These are phyloP conservation scores for Candida sp. DNA, from an alignment of 1,139 yeast species.

Conservation along the genomic window DNA sequence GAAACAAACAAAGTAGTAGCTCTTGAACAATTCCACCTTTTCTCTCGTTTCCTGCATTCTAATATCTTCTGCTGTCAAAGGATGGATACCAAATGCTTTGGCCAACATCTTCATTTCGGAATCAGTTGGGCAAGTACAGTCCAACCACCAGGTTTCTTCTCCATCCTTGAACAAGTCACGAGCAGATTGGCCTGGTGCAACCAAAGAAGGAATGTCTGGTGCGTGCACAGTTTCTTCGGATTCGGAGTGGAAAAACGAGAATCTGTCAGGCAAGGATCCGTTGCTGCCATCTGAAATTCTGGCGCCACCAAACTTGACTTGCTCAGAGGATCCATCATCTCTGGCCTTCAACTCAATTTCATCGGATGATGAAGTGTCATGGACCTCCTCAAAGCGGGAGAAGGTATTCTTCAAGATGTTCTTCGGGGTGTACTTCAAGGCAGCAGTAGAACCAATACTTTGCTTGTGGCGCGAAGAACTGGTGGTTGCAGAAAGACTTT, in stretches of 20 bases:
- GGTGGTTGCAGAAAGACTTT: slow-evolving; percentile 12
- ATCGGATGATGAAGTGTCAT: slow-evolving; percentile 12
- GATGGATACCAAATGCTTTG: slow-evolving; percentile 82
- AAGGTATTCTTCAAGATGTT: slow-evolving; percentile 27
- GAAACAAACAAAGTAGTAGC: slow-evolving; percentile 79
- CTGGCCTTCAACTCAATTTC: slow-evolving; percentile 11
- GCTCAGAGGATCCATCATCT: slow-evolving; percentile 18
- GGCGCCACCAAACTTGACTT: slow-evolving; percentile 30
- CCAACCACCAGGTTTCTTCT: slow-evolving; percentile 76
- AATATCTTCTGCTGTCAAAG: slow-evolving; percentile 83
- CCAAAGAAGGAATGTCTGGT: slow-evolving; percentile 79
- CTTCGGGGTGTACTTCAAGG: slow-evolving; percentile 65
- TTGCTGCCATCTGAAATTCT: slow-evolving; percentile 13
- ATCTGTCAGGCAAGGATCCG: slow-evolving; percentile 69
- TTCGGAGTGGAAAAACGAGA: slow-evolving; percentile 81
- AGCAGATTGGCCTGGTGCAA: slow-evolving; percentile 66
- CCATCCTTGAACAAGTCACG: slow-evolving; percentile 62
- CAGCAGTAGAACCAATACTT: slow-evolving; percentile 37
- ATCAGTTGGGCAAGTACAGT: slow-evolving; percentile 71
- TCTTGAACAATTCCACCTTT: slow-evolving; percentile 74
- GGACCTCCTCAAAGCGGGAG: slow-evolving; percentile 11
- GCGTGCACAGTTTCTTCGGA: slow-evolving; percentile 90
- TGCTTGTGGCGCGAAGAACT: slow-evolving; percentile 16
- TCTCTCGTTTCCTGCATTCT: slow-evolving; percentile 85
- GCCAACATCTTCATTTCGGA: slow-evolving; percentile 65